These are phyloP conservation scores for Yamadazyma sp. DNA, from an alignment of 1,139 yeast genomes.

Conservation along the genomic window DNA sequence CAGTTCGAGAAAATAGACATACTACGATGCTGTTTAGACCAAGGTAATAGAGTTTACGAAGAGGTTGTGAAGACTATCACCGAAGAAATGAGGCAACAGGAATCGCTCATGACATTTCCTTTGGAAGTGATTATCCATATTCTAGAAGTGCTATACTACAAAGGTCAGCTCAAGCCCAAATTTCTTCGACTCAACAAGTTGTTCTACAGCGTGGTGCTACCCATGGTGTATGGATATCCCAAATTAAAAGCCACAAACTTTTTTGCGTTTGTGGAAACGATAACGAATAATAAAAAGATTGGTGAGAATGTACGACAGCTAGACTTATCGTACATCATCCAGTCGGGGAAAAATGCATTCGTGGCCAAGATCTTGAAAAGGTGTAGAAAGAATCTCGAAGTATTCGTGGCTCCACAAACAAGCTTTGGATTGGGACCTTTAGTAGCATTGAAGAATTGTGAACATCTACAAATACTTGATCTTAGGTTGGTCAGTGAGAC, in stretches of 20 bases:
- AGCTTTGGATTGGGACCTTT: constrained; percentile 91
- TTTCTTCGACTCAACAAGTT: constrained; percentile 60
- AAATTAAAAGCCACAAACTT: constrained; percentile 66
- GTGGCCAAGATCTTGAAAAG: constrained; percentile 80
- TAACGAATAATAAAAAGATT: constrained; percentile 45
- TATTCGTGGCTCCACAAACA: constrained; percentile 89
- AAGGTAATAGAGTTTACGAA: constrained; percentile 18
- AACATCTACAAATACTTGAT: constrained; percentile 63
- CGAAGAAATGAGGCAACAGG: constrained; percentile 14
- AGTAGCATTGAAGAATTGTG: constrained; percentile 72
- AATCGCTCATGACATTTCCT: constrained; percentile 42
- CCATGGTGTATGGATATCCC: constrained; percentile 66
- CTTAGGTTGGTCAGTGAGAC: constrained; percentile 90
- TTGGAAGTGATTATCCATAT: constrained; percentile 60
- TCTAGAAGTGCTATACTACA: constrained; percentile 37
- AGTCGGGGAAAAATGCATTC: constrained; percentile 89
- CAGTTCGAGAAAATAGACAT: constrained; percentile 50
- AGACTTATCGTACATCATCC: constrained; percentile 77
- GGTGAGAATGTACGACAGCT: constrained; percentile 51
- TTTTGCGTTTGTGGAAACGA: constrained; percentile 67
- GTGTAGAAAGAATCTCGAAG: constrained; percentile 60
- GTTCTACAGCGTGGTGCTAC: constrained; percentile 60
- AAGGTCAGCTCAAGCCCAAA: constrained; percentile 45
- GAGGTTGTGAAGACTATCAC: constrained; percentile 15
- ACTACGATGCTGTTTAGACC: constrained; percentile 31